These are phyloP conservation scores for Xerocomus spinulosus DNA, from an alignment of 768 basidiomycete species.

Conservation along the genomic window DNA sequence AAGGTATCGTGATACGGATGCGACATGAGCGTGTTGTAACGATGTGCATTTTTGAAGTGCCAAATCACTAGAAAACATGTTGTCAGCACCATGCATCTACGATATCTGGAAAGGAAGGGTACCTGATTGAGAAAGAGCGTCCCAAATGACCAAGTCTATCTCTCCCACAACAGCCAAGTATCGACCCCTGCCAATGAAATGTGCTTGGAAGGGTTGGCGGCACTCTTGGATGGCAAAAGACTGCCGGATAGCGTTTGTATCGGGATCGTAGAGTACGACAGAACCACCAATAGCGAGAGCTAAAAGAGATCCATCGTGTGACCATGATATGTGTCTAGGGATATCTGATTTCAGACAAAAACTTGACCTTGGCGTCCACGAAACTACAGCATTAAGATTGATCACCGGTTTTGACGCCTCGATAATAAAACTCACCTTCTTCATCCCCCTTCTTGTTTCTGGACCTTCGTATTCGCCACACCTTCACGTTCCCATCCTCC, in stretches of 20 bases:
- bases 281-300: constrained; percentile 64
- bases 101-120: constrained; percentile 9
- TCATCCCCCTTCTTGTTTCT: constrained; percentile 42
- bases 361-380: constrained; percentile 78
- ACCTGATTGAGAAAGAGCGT: constrained; percentile 62
- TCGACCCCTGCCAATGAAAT: constrained; percentile 67
- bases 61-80: constrained; percentile 47
- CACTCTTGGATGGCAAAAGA: constrained; percentile 58
- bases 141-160: constrained; percentile 62
- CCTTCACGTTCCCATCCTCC: constrained; percentile 69
- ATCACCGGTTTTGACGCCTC: neutral
- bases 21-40: constrained; percentile 45
- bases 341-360: constrained; percentile 63
- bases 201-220: constrained; percentile 37
- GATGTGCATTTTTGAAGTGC: constrained; percentile 39
- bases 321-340: constrained; percentile 70
- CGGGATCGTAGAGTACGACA: constrained; percentile 71
- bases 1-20: constrained; percentile 59
- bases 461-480: constrained; percentile 63
- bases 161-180: constrained; percentile 56
- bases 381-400: constrained; percentile 27
- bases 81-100: neutral
- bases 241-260: constrained; percentile 53
- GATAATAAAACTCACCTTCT: constrained; percentile 44
- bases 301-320: constrained; percentile 81